A percentile compares a stretch with the other conserved stretches of the same genome.
phyloP scores from a whole-genome alignment of 371 early-diverging fungal species.

The Mucor saturninus region DNA sequence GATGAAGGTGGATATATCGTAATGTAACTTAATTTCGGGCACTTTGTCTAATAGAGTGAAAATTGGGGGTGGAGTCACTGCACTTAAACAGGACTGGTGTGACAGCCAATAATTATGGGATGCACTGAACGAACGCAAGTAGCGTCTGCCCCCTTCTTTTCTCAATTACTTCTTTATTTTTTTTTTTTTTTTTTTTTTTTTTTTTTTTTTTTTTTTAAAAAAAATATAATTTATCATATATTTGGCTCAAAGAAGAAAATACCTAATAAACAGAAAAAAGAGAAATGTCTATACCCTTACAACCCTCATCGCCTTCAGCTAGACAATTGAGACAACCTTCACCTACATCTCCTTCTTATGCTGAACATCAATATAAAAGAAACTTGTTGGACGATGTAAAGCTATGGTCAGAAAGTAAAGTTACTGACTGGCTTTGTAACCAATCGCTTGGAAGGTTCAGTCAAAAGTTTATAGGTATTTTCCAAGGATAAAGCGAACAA shows the following conservation, averaged over 20 bases:
- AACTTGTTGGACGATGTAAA: slow-evolving; percentile 58
- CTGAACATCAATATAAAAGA: slow-evolving; percentile 36
- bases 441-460: slow-evolving; percentile 73
- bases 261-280: background rate
- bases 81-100: too few species aligned
- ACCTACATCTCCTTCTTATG: slow-evolving; percentile 59
- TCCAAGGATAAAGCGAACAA: background rate
- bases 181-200: background rate
- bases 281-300: slow-evolving; percentile 19
- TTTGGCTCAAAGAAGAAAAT: background rate
- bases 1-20: too few species aligned
- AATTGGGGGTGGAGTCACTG: background rate
- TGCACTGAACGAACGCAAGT: too few species aligned
- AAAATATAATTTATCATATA: background rate
- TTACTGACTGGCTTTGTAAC: slow-evolving; percentile 78
- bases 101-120: too few species aligned
- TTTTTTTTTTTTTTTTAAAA: background rate
- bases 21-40: too few species aligned
- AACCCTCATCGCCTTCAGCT: slow-evolving; percentile 30
- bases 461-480: slow-evolving; percentile 64
- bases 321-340: slow-evolving; percentile 45
- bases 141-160: too few species aligned
- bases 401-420: slow-evolving; percentile 73
- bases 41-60: background rate
- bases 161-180: too few species aligned